Evolutionary conservation across 163 green algal genomes (phyloP), one percentile per base, ranked within the genome.

Genomic region (Prototheca wickerhamii): DNA sequence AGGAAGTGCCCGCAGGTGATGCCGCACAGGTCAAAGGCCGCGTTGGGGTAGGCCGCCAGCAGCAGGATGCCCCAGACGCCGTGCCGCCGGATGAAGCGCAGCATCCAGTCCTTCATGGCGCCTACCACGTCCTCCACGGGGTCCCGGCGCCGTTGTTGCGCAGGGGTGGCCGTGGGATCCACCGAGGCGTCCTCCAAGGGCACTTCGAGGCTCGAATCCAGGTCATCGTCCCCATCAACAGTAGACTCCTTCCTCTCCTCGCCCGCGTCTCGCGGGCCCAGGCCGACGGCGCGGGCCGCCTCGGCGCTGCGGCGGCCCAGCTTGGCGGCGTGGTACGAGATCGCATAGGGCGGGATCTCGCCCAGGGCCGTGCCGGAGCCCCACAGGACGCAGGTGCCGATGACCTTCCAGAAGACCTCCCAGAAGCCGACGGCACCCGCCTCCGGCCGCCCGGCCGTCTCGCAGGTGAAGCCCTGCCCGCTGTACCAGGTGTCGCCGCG

Each of bases 21-120:
- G 53, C 90, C 90, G 75, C 90, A 96, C 43, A 97, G 73, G 69
- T 97, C 90, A 70, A 97, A 97, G 3, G 83, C 78, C n/a, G 87
- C 86, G 70, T 97, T 97, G 34, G 88, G 88, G 60, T 76, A 78
- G 10, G 74, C 74, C 23, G 74, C 71, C 35, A 76, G 37, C 63
- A 79, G 74, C 73, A 96, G 40, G 78, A 87, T 50, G 79, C 82
- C 54, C 65, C 64, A 78, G 35, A 81, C 79, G 31, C 74, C 71
- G 42, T 79, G 65, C 10, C 50, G 35, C 51, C 63, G 65, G 52
- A 96, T 91, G 64, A 96, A 82, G 2, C 57, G 21, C 50, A 94
- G 81, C 89, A 96, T 96, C 88, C 84, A 93, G 25, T 74, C 62
- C 35, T 54, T 43, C 32, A 65, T 69, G n/a, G 51, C 35, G n/a